Evolutionary conservation across 2,329 filamentous ascomycete genomes (phyloP).

Genomic region (Colletotrichum sp.): DNA sequence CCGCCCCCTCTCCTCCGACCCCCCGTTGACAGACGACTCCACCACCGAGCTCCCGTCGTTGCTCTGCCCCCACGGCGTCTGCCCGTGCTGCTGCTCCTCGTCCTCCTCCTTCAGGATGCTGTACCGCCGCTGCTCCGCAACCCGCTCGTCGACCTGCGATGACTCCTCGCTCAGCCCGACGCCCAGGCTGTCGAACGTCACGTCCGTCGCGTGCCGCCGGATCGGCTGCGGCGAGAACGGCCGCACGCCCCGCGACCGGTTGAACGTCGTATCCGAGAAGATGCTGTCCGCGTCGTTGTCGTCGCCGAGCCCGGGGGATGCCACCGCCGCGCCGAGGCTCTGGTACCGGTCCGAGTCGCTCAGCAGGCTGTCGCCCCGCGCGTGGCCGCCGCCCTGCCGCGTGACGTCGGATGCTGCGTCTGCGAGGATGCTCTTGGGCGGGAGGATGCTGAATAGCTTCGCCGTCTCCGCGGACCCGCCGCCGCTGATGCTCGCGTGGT

Average conservation of each 20-base stretch:
- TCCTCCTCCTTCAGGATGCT: constrained; percentile 8
- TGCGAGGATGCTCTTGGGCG: constrained; percentile 67
- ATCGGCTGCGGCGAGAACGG: constrained; percentile 67
- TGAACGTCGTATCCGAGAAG: constrained; percentile 55
- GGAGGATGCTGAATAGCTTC: constrained; percentile 69
- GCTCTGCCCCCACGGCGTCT: not conserved
- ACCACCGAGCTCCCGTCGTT: not conserved
- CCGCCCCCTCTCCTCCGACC: constrained; percentile 2
- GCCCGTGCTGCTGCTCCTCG: not conserved
- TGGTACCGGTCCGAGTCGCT: constrained; percentile 61
- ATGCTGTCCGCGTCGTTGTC: constrained; percentile 47
- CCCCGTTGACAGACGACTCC: not conserved
- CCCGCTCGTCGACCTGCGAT: constrained; percentile 23
- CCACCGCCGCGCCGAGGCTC: constrained; percentile 55
- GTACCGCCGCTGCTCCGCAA: not conserved
- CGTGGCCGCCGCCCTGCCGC: constrained; percentile 36
- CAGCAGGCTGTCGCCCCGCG: constrained; percentile 60
- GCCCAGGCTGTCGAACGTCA: constrained; percentile 43
- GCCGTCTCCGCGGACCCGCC: constrained; percentile 36
- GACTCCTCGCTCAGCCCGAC: constrained; percentile 21
- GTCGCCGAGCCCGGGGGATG: constrained; percentile 27
- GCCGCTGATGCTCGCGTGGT: constrained; percentile 25
- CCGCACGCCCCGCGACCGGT: constrained; percentile 57
- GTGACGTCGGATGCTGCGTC: constrained; percentile 49
- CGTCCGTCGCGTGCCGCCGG: constrained; percentile 43